Base-by-base conservation (phyloP, 2,329 filamentous ascomycete species). In the Fusarium hostae region DNA sequence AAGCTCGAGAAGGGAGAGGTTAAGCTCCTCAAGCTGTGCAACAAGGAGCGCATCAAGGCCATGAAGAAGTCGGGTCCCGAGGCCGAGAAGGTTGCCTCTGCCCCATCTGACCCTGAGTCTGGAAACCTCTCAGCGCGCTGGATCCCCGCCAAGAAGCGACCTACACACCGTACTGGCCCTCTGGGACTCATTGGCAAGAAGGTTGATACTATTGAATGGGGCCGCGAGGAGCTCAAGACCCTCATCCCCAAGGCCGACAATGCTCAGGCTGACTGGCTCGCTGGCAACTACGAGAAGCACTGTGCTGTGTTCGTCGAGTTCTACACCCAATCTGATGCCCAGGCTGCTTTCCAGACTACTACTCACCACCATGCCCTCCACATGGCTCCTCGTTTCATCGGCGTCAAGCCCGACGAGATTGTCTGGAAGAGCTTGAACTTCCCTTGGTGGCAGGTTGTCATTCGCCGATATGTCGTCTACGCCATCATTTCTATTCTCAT, bases 271-370 rank as follows among this genome's bases (percentile, higher is more conserved):
- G 73, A 88, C 41, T 90, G 94, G 76, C 86, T 87, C 41, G 83
- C 86, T 16, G 90, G 92, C 52, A 87, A 93, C 69, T 90, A 86
- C 28, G 85, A 88, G 58, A 86, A 87, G 72, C 84, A 91, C 59
- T 89, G 89, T 57, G 91, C 94, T 6, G 92, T 96, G n/a, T 98
- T 99, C 76, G 93, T 99, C 71, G 95, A 98, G 78, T 99, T 97
- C 78, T 87, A 89, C 70, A 90, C 88, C 6, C 93, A 97, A 78
- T 88, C 91, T 28, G 93, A 94, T 66, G 96, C 96, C 12, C 95
- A 99, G 80, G 85, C 87, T 63, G 95, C 95, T 28, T 97, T 88
- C 81, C 95, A 98, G 81, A 91, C 90, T 24, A 85, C 97, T 32
- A 89, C 94, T 10, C 93, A 96, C 81, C 93, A 96, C 79, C 89